These are phyloP conservation scores for Mrakia blollopis DNA, from an alignment of 768 basidiomycete genomes.

Conservation along the genomic window DNA sequence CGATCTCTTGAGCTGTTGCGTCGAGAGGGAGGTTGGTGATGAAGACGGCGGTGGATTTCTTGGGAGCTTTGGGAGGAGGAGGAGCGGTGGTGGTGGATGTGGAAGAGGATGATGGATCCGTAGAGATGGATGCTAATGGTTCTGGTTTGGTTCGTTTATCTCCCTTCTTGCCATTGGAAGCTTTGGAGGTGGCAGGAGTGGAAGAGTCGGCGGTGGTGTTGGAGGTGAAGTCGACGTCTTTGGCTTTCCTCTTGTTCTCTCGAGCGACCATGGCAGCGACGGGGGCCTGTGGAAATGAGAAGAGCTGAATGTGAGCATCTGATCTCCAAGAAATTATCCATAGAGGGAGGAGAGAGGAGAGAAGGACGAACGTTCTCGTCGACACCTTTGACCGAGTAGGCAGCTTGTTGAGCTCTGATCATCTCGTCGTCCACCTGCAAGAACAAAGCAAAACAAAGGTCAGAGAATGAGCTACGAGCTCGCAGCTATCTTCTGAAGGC, in stretches of 20 bases:
- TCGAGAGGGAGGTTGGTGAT: conserved; percentile 77
- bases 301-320: neutral
- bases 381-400: conserved; percentile 85
- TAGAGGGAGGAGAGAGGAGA: neutral
- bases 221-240: conserved; percentile 54
- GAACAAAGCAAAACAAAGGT: neutral
- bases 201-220: conserved; percentile 44
- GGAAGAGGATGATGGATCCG: conserved; percentile 40
- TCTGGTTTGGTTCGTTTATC: conserved; percentile 45
- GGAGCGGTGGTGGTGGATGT: conserved; percentile 26
- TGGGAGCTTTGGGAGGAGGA: conserved; percentile 54
- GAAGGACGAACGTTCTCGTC: conserved; percentile 75
- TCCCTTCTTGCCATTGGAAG: conserved; percentile 61
- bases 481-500: too few species aligned
- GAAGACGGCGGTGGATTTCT: conserved; percentile 81
- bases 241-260: conserved; percentile 58
- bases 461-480: neutral
- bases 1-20: conserved; percentile 66
- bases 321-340: neutral
- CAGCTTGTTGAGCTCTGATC: conserved; percentile 84
- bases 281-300: conserved; percentile 56
- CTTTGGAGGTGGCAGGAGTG: conserved; percentile 50
- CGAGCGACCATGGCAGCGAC: conserved; percentile 69
- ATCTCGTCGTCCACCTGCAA: conserved; percentile 78
- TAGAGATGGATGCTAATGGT: neutral